These are phyloP conservation scores for Colletotrichum coccodes DNA, from an alignment of 2,329 filamentous ascomycete genomes.

Conservation along the genomic window DNA sequence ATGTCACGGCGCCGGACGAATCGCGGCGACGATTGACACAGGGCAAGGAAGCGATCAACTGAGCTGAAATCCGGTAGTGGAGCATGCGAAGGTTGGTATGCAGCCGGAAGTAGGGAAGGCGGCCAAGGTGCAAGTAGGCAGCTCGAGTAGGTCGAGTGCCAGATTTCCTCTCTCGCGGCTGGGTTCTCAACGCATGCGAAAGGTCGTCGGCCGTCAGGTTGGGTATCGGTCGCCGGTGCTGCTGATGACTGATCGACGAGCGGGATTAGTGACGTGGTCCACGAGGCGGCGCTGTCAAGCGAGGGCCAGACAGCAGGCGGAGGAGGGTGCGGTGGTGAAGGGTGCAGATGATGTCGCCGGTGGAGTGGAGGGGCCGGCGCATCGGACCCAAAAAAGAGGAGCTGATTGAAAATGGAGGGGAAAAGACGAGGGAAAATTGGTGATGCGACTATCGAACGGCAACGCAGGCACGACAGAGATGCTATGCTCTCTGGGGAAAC, in stretches of 20 bases:
- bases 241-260: slow-evolving; percentile 1
- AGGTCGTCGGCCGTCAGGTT: background rate
- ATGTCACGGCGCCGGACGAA: slow-evolving; percentile 40
- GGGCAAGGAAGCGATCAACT: background rate
- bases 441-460: background rate
- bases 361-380: slow-evolving; percentile 32
- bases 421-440: slow-evolving; percentile 24
- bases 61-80: background rate
- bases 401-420: slow-evolving; percentile 26
- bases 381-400: slow-evolving; percentile 30
- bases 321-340: background rate
- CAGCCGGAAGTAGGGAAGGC: background rate
- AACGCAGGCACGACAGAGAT: background rate
- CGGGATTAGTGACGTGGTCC: background rate
- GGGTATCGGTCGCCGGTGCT: slow-evolving; percentile 28
- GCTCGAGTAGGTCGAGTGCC: background rate
- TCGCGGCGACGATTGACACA: slow-evolving; percentile 27
- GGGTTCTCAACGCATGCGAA: slow-evolving; percentile 24
- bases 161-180: slow-evolving; percentile 10
- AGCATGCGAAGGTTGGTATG: slow-evolving; percentile 23
- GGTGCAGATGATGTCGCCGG: slow-evolving; percentile 23
- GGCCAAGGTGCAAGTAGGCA: background rate
- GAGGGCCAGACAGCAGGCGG: background rate
- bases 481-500: background rate
- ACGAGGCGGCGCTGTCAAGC: background rate